phyloP scores from a whole-genome alignment of 2,329 filamentous ascomycete species.

The Xylariomycetidae sp. region DNA sequence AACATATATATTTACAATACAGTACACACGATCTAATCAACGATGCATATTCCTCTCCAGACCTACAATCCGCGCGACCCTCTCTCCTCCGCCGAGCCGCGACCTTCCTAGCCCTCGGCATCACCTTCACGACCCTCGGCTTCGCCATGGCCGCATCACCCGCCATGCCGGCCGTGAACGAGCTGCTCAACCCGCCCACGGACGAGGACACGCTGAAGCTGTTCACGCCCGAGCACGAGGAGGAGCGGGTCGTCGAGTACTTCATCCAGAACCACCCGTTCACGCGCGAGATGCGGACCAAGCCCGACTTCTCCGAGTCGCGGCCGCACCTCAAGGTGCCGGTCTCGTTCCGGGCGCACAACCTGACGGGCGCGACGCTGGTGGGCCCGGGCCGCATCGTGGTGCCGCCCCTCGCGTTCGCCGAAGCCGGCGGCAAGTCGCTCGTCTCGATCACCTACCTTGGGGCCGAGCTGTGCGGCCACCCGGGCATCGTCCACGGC shows the following conservation, averaged over 20 bases:
- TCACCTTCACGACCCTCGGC: conserved; percentile 45
- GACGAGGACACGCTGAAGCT: conserved; percentile 70
- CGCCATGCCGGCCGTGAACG: conserved; percentile 42
- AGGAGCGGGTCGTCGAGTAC: conserved; percentile 59
- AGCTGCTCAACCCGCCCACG: conserved; percentile 46
- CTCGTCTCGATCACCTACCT: conserved; percentile 72
- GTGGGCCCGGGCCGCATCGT: conserved; percentile 69
- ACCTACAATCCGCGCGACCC: conserved; percentile 20
- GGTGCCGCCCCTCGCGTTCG: conserved; percentile 77
- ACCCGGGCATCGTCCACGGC: conserved; percentile 87
- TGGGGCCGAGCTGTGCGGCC: conserved; percentile 76
- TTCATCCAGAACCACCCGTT: conserved; percentile 73
- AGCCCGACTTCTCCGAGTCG: conserved; percentile 66
- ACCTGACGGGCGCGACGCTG: conserved; percentile 77
- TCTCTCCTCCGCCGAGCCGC: conserved; percentile 41
- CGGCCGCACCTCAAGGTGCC: conserved; percentile 88
- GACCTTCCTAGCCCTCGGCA: conserved; percentile 39
- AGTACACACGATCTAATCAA: too few relatives aligned
- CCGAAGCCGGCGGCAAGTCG: conserved; percentile 63
- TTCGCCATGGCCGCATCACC: conserved; percentile 54
- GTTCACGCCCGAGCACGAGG: conserved; percentile 55
- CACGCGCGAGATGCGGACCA: conserved; percentile 61
- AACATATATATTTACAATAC: too few relatives aligned
- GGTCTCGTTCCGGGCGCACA: conserved; percentile 61
- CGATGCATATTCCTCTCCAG: too few relatives aligned